Evolutionary conservation across 164 flowering plant species (phyloP), one percentile per base, ranked within the genome.

Genomic region (Chimonanthus salicifolius): DNA sequence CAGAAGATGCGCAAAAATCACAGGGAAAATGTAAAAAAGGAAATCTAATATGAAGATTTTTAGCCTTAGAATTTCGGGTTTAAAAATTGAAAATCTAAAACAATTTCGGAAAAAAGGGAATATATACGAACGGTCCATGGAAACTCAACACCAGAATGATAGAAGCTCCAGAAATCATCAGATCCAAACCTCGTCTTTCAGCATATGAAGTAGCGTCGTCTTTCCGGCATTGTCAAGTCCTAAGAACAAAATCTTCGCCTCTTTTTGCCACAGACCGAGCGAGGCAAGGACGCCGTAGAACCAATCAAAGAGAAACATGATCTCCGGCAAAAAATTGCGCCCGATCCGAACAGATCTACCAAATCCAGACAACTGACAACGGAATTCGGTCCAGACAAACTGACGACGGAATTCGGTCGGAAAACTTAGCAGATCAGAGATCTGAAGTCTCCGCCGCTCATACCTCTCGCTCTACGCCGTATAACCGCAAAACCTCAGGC

Each of bases 141-240:
- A 47, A 48, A 75, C 44, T 64, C 8, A 58, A 33, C 2, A 7
- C 33, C 33, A 11, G 6, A 49, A 76, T 49, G 10, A 47, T 8
- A 43, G 1, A 47, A 16, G 48, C 7, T 13, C 16, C 46, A 62
- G 7, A 64, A 60, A 64, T 6, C 58, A 51, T n/a, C 66, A 63
- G 7, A 54, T 11, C 5, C 51, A 49, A 45, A 87, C 92, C 91
- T 87, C 93, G 9, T 89, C 93, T 74, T 89, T 89, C 76, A 89
- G 75, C 93, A 89, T 89, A 62, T 89, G 88, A 71, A 89, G 90
- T 69, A 89, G 47, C 7, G 90, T 89, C 13, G 93, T 89, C 78
- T 89, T 89, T 2, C 93, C 91, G n/a, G 93, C 93, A 78, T 89
- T 89, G 79, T 89, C 93, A 47, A 89, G 88, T n/a, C 93, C 91